Evolutionary conservation across 2,329 filamentous ascomycete genomes (phyloP), one percentile per base, ranked within the genome.

Genomic region (Fonsecaea erecta): DNA sequence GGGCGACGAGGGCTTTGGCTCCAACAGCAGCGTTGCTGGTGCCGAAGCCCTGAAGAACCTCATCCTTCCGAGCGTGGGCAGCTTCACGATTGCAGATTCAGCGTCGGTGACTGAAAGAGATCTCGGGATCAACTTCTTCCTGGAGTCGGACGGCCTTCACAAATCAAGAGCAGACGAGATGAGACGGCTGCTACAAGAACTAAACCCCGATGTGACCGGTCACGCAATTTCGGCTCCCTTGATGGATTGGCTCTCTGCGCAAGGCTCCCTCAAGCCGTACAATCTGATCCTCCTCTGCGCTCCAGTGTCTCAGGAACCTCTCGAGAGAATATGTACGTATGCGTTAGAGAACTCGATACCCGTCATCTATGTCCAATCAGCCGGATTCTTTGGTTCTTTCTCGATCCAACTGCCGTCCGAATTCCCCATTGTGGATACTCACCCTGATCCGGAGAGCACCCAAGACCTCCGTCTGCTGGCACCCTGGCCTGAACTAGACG

Each of bases 1-100:
- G 1, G 94, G 94, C 9, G 65, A 71, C 30, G 57, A 63, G 12
- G 43, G 21, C 18, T 48, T 52, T 30, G 71, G 71, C 9, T 73
- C 71, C 14, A 71, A 70, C 57, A 71, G 68, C 60, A 71, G 66
- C 40, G 91, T 93, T 1, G 91, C 93, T 35, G 95, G 93, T 14
- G 85, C 96, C 12, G 95, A 99, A 78, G 89, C 93, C 0, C 84
- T 99, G 67, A 99, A 99, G 83, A 99, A 99, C 75, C 86, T 99
- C n/a, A 91, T 99, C 2, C 82, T 99, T 8, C 95, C 95, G 63
- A 92, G 93, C 2, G 90, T 98, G 72, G 96, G 95, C 8, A 86
- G 88, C 28, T 99, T 97, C 76, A 96, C 92, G 0, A 96, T 99
- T 67, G 89, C 90, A 59, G 95, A 99, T 73, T 88, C 90, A 6